A percentile compares a stretch with the other conserved stretches of the same genome.
Conservation (phyloP, 106 monocot species). For the Iris macrosiphon region DNA sequence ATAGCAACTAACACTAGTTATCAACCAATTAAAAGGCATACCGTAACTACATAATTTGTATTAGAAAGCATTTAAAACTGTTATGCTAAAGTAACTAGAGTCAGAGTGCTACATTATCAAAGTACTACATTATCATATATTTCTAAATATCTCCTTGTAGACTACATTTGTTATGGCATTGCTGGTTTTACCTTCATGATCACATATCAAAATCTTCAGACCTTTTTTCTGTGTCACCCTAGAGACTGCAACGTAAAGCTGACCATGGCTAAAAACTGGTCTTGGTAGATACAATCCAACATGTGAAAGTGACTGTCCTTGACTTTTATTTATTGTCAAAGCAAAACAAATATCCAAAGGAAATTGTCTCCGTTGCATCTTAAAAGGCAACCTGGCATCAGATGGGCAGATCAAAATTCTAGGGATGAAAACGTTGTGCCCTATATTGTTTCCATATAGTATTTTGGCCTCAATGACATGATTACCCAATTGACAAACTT, state of each 20-base stretch:
- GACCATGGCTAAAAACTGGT: slow-evolving; percentile 2
- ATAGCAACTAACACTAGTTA: too few relatives aligned
- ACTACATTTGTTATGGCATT: not conserved
- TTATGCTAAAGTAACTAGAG: too few relatives aligned
- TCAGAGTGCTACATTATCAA: too few relatives aligned
- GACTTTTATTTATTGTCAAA: slow-evolving; percentile 18
- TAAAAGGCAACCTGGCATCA: slow-evolving; percentile 1
- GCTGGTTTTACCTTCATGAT: not conserved
- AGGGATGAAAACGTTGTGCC: slow-evolving; percentile 9
- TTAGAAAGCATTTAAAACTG: too few relatives aligned
- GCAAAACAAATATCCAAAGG: slow-evolving; percentile 9
- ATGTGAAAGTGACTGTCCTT: slow-evolving; percentile 11
- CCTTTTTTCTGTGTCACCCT: not conserved
- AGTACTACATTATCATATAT: not conserved
- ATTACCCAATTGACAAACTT: not conserved
- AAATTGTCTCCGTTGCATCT: slow-evolving; percentile 20
- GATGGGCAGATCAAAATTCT: not conserved
- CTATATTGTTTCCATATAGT: slow-evolving; percentile 1
- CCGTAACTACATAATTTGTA: too few relatives aligned
- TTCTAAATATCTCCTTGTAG: not conserved
- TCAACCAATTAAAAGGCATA: too few relatives aligned
- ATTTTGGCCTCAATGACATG: not conserved
- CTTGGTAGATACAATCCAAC: slow-evolving; percentile 10
- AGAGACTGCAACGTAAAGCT: not conserved
- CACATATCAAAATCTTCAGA: not conserved